Conservation (phyloP, 768 basidiomycete genomes). For the Piloderma croceum region DNA sequence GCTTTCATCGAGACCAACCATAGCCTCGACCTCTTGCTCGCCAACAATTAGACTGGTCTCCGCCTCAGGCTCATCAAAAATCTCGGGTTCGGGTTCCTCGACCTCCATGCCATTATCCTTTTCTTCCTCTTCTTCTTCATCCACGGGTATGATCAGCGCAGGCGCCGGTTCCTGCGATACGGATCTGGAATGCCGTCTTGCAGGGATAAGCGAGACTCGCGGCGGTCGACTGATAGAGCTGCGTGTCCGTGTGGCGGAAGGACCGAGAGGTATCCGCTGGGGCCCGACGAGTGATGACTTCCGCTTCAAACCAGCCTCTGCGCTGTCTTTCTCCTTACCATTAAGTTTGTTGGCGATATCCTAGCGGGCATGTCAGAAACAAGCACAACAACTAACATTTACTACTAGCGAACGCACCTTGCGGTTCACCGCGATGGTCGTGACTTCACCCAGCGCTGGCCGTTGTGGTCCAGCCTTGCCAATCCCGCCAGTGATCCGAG, state of each 20-base stretch:
- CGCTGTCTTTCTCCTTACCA: constrained; percentile 59
- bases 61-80: constrained; percentile 39
- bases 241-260: constrained; percentile 40
- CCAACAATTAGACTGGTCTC: constrained; percentile 37
- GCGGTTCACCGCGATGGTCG: constrained; percentile 69
- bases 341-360: constrained; percentile 43
- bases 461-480: constrained; percentile 60
- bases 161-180: constrained; percentile 38
- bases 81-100: constrained; percentile 33
- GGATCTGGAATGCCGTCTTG: no score
- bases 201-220: no score
- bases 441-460: constrained; percentile 77
- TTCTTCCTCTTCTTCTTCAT: constrained; percentile 37
- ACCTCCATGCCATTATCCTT: constrained; percentile 60
- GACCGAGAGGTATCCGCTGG: constrained; percentile 67
- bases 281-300: constrained; percentile 59
- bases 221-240: no score
- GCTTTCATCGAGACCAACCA: constrained; percentile 50
- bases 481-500: constrained; percentile 42
- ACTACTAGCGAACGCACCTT: constrained; percentile 48
- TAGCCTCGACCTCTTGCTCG: constrained; percentile 58
- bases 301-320: constrained; percentile 49
- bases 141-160: constrained; percentile 35
- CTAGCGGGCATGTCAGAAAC: constrained; percentile 23
- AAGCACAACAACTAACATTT: constrained; percentile 4